Evolutionary conservation across 2,329 filamentous ascomycete species (phyloP), one percentile per base, ranked within the genome.

Genomic region (Bipolaris oryzae): DNA sequence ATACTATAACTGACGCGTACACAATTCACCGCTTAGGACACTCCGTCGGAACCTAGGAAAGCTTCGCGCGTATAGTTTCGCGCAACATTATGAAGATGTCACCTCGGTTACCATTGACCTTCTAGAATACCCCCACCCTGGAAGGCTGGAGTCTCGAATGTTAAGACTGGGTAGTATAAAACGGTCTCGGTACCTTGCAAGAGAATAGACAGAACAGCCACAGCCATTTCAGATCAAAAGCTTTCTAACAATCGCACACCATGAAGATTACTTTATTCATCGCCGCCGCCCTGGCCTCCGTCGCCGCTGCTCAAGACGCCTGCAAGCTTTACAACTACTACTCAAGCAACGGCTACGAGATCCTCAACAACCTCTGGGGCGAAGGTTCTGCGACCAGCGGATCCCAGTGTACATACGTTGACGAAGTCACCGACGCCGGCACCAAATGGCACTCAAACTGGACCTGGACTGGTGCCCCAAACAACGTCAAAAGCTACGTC

Each of bases 351-450:
- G 61, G 65, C 9, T 69, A 68, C 39, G 57, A 67, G 21, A 57
- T 68, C 25, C 60, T 64, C 56, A 68, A 68, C 62, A 68, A 70
- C 56, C 52, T 62, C 34, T 68, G 64, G 64, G 66, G 64, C 37
- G 50, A 56, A 49, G 45, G 50, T 16, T 31, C 57, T 13, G 62
- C 61, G 3, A 63, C 43, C 11, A 45, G 55, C 31, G 48, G 58
- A 6, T 56, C 43, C 6, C 64, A 68, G 43, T 69, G 67, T 50
- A 67, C 63, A 15, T 66, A 58, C 23, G 60, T 66, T 21, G 43
- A 66, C 3, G 60, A 58, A 42, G 58, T 60, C 7, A 60, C 58
- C 6, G 39, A 48, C 20, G 53, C 52, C 5, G 61, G 61, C 37
- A 55, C 65, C 18, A 57, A 25, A n/a, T 69, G 63, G 65, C 55